Evolutionary conservation across 2,329 filamentous ascomycete species (phyloP).

Genomic region (Fusarium mangiferae): DNA sequence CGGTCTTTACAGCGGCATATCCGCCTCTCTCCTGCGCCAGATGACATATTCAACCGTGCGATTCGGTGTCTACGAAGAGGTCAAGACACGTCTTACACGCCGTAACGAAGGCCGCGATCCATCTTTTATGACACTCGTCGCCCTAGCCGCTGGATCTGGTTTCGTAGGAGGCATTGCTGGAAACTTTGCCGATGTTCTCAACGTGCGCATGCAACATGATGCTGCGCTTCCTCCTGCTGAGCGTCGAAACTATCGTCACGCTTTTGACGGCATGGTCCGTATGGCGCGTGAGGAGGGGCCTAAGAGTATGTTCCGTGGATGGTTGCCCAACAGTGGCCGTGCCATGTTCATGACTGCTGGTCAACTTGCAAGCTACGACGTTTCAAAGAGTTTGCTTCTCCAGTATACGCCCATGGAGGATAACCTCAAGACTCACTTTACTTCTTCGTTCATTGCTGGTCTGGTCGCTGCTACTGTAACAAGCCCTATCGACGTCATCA

Average conservation of each 20-base stretch:
- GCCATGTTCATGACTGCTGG: slow-evolving; percentile 89
- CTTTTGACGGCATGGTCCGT: slow-evolving; percentile 83
- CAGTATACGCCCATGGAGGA: slow-evolving; percentile 74
- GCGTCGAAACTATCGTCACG: slow-evolving; percentile 89
- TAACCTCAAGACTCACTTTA: slow-evolving; percentile 80
- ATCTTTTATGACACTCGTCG: slow-evolving; percentile 80
- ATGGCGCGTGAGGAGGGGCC: slow-evolving; percentile 90
- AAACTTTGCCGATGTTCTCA: slow-evolving; percentile 95
- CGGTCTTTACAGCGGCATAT: slow-evolving; percentile 91
- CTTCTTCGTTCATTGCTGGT: slow-evolving; percentile 80
- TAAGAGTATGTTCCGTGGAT: slow-evolving; percentile 81
- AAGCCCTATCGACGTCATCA: slow-evolving; percentile 88
- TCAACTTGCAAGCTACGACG: slow-evolving; percentile 86
- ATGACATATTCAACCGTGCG: slow-evolving; percentile 96
- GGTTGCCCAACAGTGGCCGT: slow-evolving; percentile 82
- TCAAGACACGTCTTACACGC: slow-evolving; percentile 73
- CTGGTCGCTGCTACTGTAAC: slow-evolving; percentile 87
- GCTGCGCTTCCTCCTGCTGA: slow-evolving; percentile 77
- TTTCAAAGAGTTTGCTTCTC: slow-evolving; percentile 78
- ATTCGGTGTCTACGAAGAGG: slow-evolving; percentile 95
- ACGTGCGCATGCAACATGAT: slow-evolving; percentile 98
- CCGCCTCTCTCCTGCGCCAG: slow-evolving; percentile 91
- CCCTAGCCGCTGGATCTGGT: slow-evolving; percentile 84
- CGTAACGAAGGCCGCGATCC: slow-evolving; percentile 62
- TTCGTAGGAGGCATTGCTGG: slow-evolving; percentile 90